Conservation (phyloP, 1,284 basidiomycete genomes). For the Sanghuangporus sanghuang region DNA sequence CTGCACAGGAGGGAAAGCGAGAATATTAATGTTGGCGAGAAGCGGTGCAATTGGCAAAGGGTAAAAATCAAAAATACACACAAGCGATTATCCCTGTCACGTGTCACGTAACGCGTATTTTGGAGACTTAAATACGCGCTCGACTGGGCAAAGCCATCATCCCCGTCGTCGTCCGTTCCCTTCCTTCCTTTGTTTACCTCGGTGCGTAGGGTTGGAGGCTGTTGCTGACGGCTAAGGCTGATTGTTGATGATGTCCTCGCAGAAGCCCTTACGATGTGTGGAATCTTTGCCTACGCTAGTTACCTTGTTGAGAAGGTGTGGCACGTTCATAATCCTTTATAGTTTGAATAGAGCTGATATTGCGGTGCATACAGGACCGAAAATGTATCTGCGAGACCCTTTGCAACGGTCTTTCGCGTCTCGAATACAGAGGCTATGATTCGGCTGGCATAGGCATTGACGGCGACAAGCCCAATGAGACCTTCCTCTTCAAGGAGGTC, state of each 20-base stretch:
- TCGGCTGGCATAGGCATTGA: constrained; percentile 95
- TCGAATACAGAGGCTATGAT: constrained; percentile 99
- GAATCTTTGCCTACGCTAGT: constrained; percentile 95
- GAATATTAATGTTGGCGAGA: background rate
- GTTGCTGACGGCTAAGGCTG: background rate
- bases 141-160: background rate
- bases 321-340: constrained; percentile 11
- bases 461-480: constrained; percentile 78
- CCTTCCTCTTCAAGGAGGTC: constrained; percentile 95
- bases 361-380: constrained; percentile 59
- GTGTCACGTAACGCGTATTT: constrained; percentile 1
- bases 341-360: constrained; percentile 18
- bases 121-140: background rate
- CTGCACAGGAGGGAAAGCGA: background rate
- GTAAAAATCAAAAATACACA: background rate
- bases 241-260: background rate
- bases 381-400: constrained; percentile 91
- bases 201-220: background rate
- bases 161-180: background rate
- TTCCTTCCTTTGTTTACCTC: background rate
- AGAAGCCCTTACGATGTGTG: constrained; percentile 59
- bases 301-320: constrained; percentile 88
- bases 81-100: background rate
- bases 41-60: background rate
- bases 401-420: constrained; percentile 86